Evolutionary conservation across 768 basidiomycete species (phyloP), one percentile per base, ranked within the genome.

Genomic region (Rhodotorula taiwanensis): DNA sequence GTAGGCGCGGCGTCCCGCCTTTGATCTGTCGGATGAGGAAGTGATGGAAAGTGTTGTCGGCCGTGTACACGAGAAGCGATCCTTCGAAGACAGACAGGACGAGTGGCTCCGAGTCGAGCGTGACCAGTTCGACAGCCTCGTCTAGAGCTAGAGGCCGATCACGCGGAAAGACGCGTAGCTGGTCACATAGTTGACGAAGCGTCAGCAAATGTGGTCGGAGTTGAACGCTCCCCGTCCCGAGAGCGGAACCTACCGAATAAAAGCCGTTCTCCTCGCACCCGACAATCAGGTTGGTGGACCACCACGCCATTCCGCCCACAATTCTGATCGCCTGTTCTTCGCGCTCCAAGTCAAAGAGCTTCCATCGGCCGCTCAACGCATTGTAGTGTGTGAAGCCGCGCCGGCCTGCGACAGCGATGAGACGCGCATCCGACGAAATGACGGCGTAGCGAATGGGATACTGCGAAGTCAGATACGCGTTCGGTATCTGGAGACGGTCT

Each of bases 391-490:
- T 85, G 36, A 99, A 79, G 9, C 95, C 95, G 52, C 87, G 81
- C 36, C 89, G 81, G 15, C 95, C 95, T 42, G 94, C 93, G 39
- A 98, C 82, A 6, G 94, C 93, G 68, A 98, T 84, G 30, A 99
- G 79, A 60, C 89, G 82, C 5, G 94, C 95, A 73, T 98, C 95
- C 42, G 80, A 83, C 59, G 89, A 93, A 56, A 98, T 81, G 6
- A 88, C 86, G 10, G 92, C 91, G 74, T 93, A 95, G 48, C 85
- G 84, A 52, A 98, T 85, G 3, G 95, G 95, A 88, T 93, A 94
- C 70, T 98, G 94, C 15, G 83, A 81, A 2, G 89, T 82, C 47
- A 97, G 78, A 76, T 98, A 99, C n/a, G 78, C 77, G 71, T 86
- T 83, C 2, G 95, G 95, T 25, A 97, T 84, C 91, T 95, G 70